Evolutionary conservation across 169 alveolate genomes (phyloP).

Genomic region (Neospora caninum): DNA sequence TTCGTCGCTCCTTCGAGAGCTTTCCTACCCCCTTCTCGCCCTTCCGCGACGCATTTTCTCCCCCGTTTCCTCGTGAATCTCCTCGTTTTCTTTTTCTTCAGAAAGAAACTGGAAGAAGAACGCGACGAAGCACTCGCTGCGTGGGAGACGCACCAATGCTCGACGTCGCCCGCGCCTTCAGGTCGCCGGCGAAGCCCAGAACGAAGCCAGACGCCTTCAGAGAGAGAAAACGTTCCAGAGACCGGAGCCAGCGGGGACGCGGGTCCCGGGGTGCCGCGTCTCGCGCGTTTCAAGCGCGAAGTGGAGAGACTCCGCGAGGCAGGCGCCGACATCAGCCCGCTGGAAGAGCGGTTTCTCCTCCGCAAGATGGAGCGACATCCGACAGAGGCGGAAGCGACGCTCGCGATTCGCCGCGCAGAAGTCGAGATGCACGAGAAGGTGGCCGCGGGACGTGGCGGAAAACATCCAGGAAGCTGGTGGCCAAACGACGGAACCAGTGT

Average conservation of each 20-base stretch:
- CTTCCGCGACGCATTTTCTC: too few relatives aligned
- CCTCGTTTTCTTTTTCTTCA: background rate
- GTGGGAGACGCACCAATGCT: background rate
- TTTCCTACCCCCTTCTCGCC: too few relatives aligned
- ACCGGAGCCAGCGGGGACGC: background rate
- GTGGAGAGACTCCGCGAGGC: background rate
- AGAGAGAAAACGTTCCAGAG: background rate
- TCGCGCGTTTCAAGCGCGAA: background rate
- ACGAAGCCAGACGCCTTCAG: background rate
- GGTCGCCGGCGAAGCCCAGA: too few relatives aligned
- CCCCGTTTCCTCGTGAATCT: too few relatives aligned
- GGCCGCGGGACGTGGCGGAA: too few relatives aligned
- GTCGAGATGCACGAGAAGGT: too few relatives aligned
- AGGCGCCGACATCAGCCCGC: background rate
- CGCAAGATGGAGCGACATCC: background rate
- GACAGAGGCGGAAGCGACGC: background rate
- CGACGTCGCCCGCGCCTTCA: background rate
- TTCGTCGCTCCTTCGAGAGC: too few relatives aligned
- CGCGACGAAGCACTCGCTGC: background rate
- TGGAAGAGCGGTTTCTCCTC: background rate
- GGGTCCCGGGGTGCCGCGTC: background rate
- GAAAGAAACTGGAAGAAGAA: background rate
- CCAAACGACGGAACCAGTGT: too few relatives aligned
- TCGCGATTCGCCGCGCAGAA: background rate
- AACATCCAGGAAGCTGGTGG: too few relatives aligned